Evolutionary conservation across 345 rosid species (phyloP).

Genomic region (Salix exigua): DNA sequence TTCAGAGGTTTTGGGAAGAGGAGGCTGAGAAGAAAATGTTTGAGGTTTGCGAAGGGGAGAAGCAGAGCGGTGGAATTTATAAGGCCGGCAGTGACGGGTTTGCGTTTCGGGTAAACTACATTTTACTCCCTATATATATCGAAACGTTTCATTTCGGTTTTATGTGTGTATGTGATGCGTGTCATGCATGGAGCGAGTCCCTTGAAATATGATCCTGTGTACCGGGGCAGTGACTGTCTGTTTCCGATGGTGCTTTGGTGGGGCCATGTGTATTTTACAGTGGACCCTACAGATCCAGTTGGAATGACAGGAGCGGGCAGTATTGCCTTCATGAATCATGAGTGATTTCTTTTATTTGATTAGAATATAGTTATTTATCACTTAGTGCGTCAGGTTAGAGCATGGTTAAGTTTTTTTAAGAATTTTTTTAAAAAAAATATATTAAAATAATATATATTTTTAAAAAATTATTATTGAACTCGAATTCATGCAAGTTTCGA

Average conservation of each 20-base stretch:
- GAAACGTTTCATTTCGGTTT: not conserved
- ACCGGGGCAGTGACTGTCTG: not conserved
- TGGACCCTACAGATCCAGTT: not conserved
- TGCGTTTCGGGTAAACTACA: not conserved
- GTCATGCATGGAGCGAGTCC: not conserved
- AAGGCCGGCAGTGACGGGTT: not conserved
- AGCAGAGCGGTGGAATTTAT: constrained; percentile 25
- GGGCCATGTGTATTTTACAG: not conserved
- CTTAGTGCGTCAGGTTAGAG: no score
- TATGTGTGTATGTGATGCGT: not conserved
- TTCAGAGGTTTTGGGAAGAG: constrained; percentile 6
- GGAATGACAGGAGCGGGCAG: not conserved
- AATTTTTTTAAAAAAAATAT: no score
- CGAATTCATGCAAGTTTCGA: no score
- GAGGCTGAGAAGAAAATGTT: not conserved
- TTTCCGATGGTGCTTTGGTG: not conserved
- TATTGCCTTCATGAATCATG: not conserved
- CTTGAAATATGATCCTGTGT: constrained; percentile 5
- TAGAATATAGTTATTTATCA: no score
- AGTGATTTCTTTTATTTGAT: not conserved
- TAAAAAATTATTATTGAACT: no score
- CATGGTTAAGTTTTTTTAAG: no score
- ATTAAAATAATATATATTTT: no score
- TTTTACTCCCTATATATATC: not conserved
- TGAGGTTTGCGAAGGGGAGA: constrained; percentile 13